phyloP scores from a whole-genome alignment of 805 yeast genomes.

The Saccharomycopsis synnaedendra region DNA sequence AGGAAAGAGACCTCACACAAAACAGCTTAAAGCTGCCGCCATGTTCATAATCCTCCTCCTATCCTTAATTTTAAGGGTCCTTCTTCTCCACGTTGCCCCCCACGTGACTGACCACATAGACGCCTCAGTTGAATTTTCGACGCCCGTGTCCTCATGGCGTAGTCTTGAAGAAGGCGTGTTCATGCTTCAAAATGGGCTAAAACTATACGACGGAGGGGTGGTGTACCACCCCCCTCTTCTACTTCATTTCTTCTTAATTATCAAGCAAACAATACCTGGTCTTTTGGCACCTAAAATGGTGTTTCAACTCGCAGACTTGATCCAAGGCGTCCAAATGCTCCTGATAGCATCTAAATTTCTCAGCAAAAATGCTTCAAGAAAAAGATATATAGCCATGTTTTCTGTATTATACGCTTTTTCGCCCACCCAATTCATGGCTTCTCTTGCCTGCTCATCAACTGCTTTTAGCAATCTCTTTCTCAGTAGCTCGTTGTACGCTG shows the following conservation, averaged over 20 bases:
- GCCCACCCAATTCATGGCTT: slow-evolving; percentile 64
- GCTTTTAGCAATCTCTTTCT: slow-evolving; percentile 50
- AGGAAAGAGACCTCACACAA: too few relatives aligned
- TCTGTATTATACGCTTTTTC: slow-evolving; percentile 62
- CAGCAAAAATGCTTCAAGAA: slow-evolving; percentile 9
- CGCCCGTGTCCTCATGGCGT: slow-evolving; percentile 63
- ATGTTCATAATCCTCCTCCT: too few relatives aligned
- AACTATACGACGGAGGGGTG: slow-evolving; percentile 76
- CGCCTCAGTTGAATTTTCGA: slow-evolving; percentile 51
- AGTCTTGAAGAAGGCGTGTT: slow-evolving; percentile 58
- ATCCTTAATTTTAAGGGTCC: too few relatives aligned
- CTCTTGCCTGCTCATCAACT: slow-evolving; percentile 57
- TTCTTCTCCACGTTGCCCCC: slow-evolving; percentile 16
- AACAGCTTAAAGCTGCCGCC: too few relatives aligned
- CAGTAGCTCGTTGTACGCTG: slow-evolving; percentile 33
- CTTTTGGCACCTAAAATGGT: slow-evolving; percentile 29
- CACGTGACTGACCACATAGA: slow-evolving; percentile 26
- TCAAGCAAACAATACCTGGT: neutral
- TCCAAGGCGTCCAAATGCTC: slow-evolving; percentile 44
- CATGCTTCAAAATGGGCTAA: slow-evolving; percentile 40
- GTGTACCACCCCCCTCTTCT: slow-evolving; percentile 79
- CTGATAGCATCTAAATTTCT: slow-evolving; percentile 30
- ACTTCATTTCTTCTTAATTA: neutral
- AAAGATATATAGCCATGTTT: slow-evolving; percentile 24
- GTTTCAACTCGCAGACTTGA: slow-evolving; percentile 49